phyloP scores from a whole-genome alignment of 2,329 filamentous ascomycete species.

The Fusarium longipes region DNA sequence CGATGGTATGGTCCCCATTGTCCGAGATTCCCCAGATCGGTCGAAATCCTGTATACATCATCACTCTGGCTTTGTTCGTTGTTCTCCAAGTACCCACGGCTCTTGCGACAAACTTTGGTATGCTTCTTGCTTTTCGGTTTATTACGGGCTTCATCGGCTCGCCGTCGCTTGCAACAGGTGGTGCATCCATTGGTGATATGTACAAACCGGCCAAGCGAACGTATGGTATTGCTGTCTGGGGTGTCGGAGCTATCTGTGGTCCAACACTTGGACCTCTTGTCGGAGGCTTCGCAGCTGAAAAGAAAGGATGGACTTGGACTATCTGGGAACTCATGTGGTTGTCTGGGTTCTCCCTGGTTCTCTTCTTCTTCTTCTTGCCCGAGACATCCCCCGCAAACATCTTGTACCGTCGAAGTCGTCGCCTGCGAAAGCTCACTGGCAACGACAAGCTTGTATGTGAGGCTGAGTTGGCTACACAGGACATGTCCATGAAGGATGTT shows the following conservation, averaged over 20 bases:
- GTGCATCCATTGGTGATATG: constrained; percentile 11
- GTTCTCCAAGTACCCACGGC: constrained; percentile 65
- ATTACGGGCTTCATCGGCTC: constrained; percentile 60
- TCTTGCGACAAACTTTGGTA: constrained; percentile 63
- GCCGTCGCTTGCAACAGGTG: constrained; percentile 25
- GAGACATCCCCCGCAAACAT: constrained; percentile 43
- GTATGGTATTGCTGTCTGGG: not conserved
- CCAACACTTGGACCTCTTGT: constrained; percentile 23
- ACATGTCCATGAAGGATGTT: constrained; percentile 26
- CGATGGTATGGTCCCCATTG: constrained; percentile 4
- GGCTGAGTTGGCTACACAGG: constrained; percentile 1
- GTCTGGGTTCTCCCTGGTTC: constrained; percentile 23
- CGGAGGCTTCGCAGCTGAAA: constrained; percentile 15
- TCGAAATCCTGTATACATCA: constrained; percentile 67
- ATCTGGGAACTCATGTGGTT: constrained; percentile 43
- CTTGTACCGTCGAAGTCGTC: constrained; percentile 31
- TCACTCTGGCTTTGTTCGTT: constrained; percentile 68
- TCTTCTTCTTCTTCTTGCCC: constrained; percentile 43
- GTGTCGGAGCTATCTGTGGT: constrained; percentile 4
- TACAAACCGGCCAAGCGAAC: constrained; percentile 8
- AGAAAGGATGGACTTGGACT: constrained; percentile 41
- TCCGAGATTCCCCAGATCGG: constrained; percentile 65
- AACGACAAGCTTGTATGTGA: constrained; percentile 21
- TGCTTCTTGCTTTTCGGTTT: constrained; percentile 64
- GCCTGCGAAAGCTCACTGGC: constrained; percentile 28